Base-by-base conservation (phyloP, 306 rosid genomes). In the Quercus gilva region DNA sequence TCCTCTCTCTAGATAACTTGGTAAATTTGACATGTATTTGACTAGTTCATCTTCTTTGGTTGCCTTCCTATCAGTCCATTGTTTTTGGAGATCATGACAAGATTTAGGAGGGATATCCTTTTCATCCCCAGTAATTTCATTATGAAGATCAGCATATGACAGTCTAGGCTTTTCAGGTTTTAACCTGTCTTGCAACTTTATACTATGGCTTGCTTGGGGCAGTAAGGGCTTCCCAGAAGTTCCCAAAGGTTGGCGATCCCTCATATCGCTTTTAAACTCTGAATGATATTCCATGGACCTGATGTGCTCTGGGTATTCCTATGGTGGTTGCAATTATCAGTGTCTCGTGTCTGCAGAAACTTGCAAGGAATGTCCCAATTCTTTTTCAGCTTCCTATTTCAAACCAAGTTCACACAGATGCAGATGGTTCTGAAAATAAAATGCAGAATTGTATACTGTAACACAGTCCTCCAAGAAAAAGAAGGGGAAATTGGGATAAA, bases 11-110 rank as follows among this genome's bases (percentile, higher is more conserved):
- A 95, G 89, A 89, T 85, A 95, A 86, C 94, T 88, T 2, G 99
- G 99, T 86, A 95, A 86, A 58, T 86, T 86, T 21, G 97, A 89
- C 99, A 95, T 95, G 85, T 91, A 86, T 88, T 78, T 93, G 57
- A 95, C 90, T 67, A 95, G 88, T 78, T 95, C 99, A 3, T 95
- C 98, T 71, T 86, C 97, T 49, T 89, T 84, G 52, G 74, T 74
- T 76, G 72, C 83, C 81, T 83, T 86, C 59, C 84, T 81, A 70
- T 61, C 37, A 79, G 77, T 81, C 35, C 33, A 69, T 78, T 91
- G 88, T 74, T 82, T 85, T 76, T 79, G 87, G 58, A 82, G 85
- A 81, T 78, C 78, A 37, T 72, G 80, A 28, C 25, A 80, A 75
- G 81, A 58, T 69, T 85, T 85, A 56, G 78, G 76, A 35, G 80